Evolutionary conservation across 2,329 filamentous ascomycete species (phyloP).

Genomic region (Microsporum canis): DNA sequence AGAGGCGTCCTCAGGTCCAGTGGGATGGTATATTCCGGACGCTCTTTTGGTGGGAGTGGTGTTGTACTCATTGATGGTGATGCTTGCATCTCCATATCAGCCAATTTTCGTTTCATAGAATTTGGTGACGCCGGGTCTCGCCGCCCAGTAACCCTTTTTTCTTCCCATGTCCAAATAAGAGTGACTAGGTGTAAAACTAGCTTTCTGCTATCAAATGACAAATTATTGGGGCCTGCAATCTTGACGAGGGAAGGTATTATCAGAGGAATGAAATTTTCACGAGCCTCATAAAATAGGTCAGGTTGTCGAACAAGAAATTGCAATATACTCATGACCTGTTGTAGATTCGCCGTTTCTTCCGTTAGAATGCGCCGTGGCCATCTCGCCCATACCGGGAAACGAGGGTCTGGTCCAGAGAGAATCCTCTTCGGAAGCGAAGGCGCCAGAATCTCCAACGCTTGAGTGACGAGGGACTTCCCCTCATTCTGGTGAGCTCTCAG

Average conservation of each 20-base stretch:
- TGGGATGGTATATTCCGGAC: constrained; percentile 58
- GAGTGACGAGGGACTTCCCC: constrained; percentile 79
- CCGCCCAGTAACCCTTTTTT: constrained; percentile 54
- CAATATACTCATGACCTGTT: constrained; percentile 95
- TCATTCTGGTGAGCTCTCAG: constrained; percentile 91
- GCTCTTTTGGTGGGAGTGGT: constrained; percentile 42
- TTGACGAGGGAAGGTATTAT: constrained; percentile 85
- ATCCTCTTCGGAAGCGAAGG: constrained; percentile 83
- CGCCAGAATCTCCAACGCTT: constrained; percentile 89
- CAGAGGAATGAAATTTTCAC: constrained; percentile 78
- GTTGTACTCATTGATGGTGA: constrained; percentile 34
- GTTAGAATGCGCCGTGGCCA: constrained; percentile 81
- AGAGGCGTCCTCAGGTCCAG: constrained; percentile 60
- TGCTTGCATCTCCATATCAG: constrained; percentile 49
- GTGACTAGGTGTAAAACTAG: constrained; percentile 82
- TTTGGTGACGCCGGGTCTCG: constrained; percentile 53
- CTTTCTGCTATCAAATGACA: constrained; percentile 79
- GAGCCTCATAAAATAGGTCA: constrained; percentile 84
- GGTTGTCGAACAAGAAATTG: constrained; percentile 90
- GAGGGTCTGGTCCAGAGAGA: constrained; percentile 48
- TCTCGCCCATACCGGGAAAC: constrained; percentile 73
- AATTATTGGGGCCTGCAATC: constrained; percentile 61
- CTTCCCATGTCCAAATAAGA: constrained; percentile 87
- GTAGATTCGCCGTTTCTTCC: constrained; percentile 88
- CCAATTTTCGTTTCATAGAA: constrained; percentile 63